Evolutionary conservation across 495 filamentous ascomycete species (phyloP), one percentile per base, ranked within the genome.

Genomic region (Lasiosphaeriaceae sp.): DNA sequence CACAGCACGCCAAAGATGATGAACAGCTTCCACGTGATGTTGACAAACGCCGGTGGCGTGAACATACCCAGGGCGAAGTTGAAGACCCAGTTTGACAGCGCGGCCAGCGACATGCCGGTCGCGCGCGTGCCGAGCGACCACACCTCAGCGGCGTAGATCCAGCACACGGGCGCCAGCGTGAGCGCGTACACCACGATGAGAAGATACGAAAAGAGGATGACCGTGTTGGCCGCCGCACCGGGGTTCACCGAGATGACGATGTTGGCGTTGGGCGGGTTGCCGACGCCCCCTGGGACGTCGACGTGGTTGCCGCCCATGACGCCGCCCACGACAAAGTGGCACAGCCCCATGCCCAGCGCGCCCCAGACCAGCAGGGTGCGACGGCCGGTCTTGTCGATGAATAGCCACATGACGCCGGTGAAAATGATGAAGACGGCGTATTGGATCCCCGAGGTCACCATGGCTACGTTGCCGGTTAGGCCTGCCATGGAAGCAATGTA

Each of bases 1-100:
- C 86, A 90, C 19, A 91, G 80, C 0, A 85, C 78, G 2, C 88
- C 88, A 53, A 91, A 90, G 57, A 92, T 84, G 60, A 90, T 86
- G 56, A 89, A 90, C 0, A 81, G 76, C 68, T 84, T 86, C 78
- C 86, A 90, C 39, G 78, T 77, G 61, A 90, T 90, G 67, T 88
- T 89, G 55, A 78, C 72, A 68, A 92, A 88, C 0, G 80, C 85
- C 0, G 86, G 85, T 1, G 87, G 85, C 4, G 86, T 80, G 67
- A 90, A 90, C 64, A 86, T 78, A 4, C 83, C 86, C 3, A 90
- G 69, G 0, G 86, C 86, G 61, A 89, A 89, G 74, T 89, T 89
- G 77, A 89, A 90, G 16, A 88, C 76, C 87, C 87, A 89, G 70
- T 92, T 90, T 2, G 81, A 82, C 22, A 85, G 76, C 0, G 86